Conservation (phyloP, 179 eudicot species). For the Beta lomatogona region DNA sequence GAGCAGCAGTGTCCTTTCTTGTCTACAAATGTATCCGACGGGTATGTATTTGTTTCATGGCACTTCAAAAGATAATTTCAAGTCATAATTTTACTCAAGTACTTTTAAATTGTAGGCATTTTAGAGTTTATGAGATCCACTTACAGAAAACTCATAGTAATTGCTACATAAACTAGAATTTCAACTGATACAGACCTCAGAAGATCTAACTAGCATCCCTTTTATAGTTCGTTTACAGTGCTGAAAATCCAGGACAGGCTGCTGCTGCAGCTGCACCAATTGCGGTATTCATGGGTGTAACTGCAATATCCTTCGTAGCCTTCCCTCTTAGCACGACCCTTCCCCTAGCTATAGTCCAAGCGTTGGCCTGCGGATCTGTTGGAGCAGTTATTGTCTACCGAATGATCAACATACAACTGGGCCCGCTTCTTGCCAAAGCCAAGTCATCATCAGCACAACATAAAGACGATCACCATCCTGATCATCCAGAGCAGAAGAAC, state of each 20-base stretch:
- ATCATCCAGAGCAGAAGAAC: constrained; percentile 33
- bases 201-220: constrained; percentile 28
- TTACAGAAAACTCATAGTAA: neutral
- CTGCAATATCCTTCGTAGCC: constrained; percentile 73
- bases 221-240: constrained; percentile 95
- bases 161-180: neutral
- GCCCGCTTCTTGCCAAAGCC: constrained; percentile 70
- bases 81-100: too few relatives aligned
- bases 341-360: constrained; percentile 66
- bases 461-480: constrained; percentile 22
- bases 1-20: constrained; percentile 80
- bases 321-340: constrained; percentile 79
- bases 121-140: neutral
- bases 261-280: constrained; percentile 96
- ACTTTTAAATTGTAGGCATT: neutral
- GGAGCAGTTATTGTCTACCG: constrained; percentile 75
- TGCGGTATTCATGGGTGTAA: constrained; percentile 76
- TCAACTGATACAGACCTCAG: neutral
- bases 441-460: constrained; percentile 36
- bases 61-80: neutral
- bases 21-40: constrained; percentile 99
- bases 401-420: constrained; percentile 72
- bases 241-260: constrained; percentile 94
- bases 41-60: constrained; percentile 47
- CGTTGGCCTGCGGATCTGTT: constrained; percentile 62